A percentile compares a stretch with the other conserved stretches of the same genome.
Conservation (phyloP, 768 basidiomycete genomes). For the Rickenella mellea region DNA sequence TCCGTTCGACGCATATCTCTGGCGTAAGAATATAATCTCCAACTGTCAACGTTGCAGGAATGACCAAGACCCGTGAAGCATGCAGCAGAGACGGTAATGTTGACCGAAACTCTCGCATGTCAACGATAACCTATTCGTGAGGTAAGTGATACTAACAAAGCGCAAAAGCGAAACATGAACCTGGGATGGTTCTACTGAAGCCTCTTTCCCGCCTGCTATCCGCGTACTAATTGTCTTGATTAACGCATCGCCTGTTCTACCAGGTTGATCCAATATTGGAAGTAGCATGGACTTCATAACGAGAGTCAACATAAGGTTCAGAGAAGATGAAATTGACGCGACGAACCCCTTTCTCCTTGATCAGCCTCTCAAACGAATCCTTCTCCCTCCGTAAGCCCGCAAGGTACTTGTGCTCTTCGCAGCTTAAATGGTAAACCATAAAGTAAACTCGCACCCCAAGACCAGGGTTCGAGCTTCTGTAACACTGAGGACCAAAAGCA, state of each 20-base stretch:
- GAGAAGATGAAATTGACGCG: not conserved
- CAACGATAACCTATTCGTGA: conserved; percentile 72
- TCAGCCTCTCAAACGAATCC: conserved; percentile 85
- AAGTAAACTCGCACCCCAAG: conserved; percentile 86
- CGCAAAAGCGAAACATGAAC: conserved; percentile 23
- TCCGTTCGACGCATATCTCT: conserved; percentile 92
- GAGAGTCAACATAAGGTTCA: not conserved
- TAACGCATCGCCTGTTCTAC: conserved; percentile 41
- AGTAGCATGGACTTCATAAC: conserved; percentile 73
- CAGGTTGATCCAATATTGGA: too few species aligned
- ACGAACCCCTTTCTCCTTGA: conserved; percentile 84
- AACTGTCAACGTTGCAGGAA: conserved; percentile 89
- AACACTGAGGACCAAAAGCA: conserved; percentile 47
- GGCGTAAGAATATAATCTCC: conserved; percentile 96
- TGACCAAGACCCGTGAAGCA: conserved; percentile 64
- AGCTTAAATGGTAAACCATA: conserved; percentile 87
- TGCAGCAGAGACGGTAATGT: conserved; percentile 85
- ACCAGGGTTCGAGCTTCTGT: conserved; percentile 76
- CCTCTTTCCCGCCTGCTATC: conserved; percentile 74
- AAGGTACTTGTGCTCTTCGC: conserved; percentile 94
- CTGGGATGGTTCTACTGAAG: conserved; percentile 55
- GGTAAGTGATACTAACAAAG: not conserved
- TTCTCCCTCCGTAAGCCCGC: conserved; percentile 85
- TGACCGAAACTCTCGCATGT: conserved; percentile 97
- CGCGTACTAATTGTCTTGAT: conserved; percentile 79